A percentile compares a stretch with the other conserved stretches of the same genome.
phyloP scores from a whole-genome alignment of 2,329 filamentous ascomycete species.

The Fusarium drepaniforme region DNA sequence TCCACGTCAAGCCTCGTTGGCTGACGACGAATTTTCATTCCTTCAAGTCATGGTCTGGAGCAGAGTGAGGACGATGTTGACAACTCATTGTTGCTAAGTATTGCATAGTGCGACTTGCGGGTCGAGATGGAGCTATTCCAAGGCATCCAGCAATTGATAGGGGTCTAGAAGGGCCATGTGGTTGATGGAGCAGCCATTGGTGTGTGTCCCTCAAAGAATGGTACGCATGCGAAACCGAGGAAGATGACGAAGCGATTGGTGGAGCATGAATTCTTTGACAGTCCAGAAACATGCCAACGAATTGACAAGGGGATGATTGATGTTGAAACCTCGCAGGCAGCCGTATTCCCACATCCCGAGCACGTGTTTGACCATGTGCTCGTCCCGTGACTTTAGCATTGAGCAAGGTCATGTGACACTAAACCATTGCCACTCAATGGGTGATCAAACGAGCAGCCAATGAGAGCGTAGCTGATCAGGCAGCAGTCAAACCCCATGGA shows the following conservation, averaged over 20 bases:
- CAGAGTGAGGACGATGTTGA: background rate
- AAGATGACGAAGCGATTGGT: background rate
- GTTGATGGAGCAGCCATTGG: background rate
- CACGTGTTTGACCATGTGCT: background rate
- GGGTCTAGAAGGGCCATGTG: background rate
- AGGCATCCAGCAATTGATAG: background rate
- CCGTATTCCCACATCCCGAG: constrained; percentile 7
- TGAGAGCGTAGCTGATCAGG: constrained; percentile 33
- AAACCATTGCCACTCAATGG: background rate
- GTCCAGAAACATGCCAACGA: background rate
- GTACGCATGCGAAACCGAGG: background rate
- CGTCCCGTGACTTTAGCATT: background rate
- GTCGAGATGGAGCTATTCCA: background rate
- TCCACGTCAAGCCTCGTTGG: background rate
- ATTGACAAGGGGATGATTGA: background rate
- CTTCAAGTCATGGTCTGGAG: background rate
- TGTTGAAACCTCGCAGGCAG: constrained; percentile 21
- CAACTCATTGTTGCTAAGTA: background rate
- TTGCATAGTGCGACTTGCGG: background rate
- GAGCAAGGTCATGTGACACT: constrained; percentile 2
- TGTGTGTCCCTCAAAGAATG: background rate
- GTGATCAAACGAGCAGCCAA: constrained; percentile 21
- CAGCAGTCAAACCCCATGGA: constrained; percentile 41
- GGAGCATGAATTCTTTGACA: background rate
- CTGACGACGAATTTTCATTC: background rate